phyloP scores from a whole-genome alignment of 2,329 filamentous ascomycete genomes.

The Phaeoacremonium minimum region DNA sequence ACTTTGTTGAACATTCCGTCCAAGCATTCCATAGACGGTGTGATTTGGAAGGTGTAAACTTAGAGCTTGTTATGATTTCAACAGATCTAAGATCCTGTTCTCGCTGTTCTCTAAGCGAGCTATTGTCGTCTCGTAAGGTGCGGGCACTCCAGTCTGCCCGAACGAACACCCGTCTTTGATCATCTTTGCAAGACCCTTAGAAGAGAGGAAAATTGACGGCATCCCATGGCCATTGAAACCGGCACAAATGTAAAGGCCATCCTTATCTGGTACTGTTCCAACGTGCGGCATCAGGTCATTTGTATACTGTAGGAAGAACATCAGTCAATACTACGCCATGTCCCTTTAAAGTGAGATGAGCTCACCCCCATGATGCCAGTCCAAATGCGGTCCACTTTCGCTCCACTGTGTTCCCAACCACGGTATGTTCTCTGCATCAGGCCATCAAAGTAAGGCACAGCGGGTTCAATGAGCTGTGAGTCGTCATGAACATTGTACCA shows the following conservation, averaged over 20 bases:
- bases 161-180: conserved; percentile 3
- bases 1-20: too few species aligned
- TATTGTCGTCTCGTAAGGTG: conserved; percentile 3
- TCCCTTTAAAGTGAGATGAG: not conserved
- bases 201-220: conserved; percentile 3
- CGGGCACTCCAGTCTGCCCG: conserved; percentile 4
- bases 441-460: conserved; percentile 36
- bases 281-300: conserved; percentile 6
- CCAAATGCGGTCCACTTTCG: conserved; percentile 25
- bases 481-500: conserved; percentile 46
- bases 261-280: conserved; percentile 2
- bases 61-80: not conserved
- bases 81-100: conserved; percentile 4
- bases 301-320: conserved; percentile 5
- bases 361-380: conserved; percentile 18
- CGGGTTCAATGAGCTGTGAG: conserved; percentile 33
- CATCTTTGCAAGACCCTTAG: conserved; percentile 1
- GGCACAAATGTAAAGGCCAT: conserved; percentile 4
- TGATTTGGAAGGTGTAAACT: too few species aligned
- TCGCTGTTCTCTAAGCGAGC: not conserved
- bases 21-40: too few species aligned
- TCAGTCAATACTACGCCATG: too few species aligned
- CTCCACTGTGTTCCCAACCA: conserved; percentile 41
- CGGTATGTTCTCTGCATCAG: conserved; percentile 43
- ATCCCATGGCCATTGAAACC: conserved; percentile 33